These are phyloP conservation scores for Colletotrichum zoysiae DNA, from an alignment of 2,329 filamentous ascomycete genomes.

Conservation along the genomic window DNA sequence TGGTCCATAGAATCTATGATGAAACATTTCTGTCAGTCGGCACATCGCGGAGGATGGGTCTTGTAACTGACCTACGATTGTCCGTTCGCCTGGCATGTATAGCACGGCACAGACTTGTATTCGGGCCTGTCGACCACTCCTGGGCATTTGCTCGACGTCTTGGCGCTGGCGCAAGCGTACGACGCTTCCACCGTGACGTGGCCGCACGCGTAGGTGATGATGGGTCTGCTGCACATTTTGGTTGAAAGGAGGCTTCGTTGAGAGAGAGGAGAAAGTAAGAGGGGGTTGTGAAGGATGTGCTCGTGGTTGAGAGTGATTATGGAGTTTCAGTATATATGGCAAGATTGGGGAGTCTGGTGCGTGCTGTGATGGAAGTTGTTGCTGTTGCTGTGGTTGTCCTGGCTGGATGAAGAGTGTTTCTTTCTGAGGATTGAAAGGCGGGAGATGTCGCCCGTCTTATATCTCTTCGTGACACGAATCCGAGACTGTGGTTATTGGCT, in stretches of 20 bases:
- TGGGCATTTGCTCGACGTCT: neutral
- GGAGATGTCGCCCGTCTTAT: slow-evolving; percentile 41
- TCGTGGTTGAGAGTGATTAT: neutral
- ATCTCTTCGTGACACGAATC: slow-evolving; percentile 39
- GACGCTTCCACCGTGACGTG: neutral
- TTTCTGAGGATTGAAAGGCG: slow-evolving; percentile 2
- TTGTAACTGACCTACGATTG: slow-evolving; percentile 41
- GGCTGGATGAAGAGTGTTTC: slow-evolving; percentile 27
- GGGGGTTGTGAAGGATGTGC: neutral
- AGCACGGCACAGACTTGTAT: slow-evolving; percentile 19
- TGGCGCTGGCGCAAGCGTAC: slow-evolving; percentile 21
- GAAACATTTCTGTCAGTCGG: slow-evolving; percentile 4
- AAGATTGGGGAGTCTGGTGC: neutral
- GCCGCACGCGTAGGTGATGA: slow-evolving; percentile 22
- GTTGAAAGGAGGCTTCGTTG: neutral
- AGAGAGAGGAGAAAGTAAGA: neutral
- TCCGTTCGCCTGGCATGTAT: slow-evolving; percentile 28
- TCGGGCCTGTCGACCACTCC: slow-evolving; percentile 21
- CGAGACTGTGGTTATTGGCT: slow-evolving; percentile 42
- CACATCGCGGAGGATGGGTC: neutral
- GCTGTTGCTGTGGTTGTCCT: slow-evolving; percentile 3
- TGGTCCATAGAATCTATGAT: neutral
- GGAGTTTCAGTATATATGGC: neutral
- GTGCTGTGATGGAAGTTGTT: neutral
- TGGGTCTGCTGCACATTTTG: slow-evolving; percentile 29